Base-by-base conservation (phyloP, 495 filamentous ascomycete genomes). In the Penicillium malachiteum region DNA sequence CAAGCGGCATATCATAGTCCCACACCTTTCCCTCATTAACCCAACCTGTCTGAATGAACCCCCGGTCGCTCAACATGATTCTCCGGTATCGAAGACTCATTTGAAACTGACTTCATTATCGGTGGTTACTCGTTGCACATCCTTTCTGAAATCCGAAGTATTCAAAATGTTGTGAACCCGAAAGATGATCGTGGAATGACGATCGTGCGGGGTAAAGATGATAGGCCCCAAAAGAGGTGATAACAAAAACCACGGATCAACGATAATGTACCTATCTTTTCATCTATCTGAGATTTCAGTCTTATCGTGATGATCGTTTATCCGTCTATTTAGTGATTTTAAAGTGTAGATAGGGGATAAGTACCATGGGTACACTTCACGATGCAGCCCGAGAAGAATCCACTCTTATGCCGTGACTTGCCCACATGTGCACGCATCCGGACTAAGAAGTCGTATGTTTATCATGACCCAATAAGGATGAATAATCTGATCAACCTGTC, bases 121-220 rank as follows among this genome's bases (percentile, higher is more conserved):
- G 48, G 54, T 35, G 37, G 39, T n/a, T n/a, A 41, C 39, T 26
- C 34, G 34, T 53, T 26, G 51, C 42, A 54, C 41, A 49, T 49
- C 17, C 48, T 26, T 32, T 16, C 46, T 57, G 26, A 21, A 21
- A 42, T 17, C 14, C 44, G 33, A 37, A 31, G 9, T 44, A 55
- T 17, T 26, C 21, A 26, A 26, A 26, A 26, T 26, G 21, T 42
- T 51, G 30, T 43, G 50, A 52, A 52, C 21, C 12, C 40, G 26
- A 43, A n/a, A 45, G n/a, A 48, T 52, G 49, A 52, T 30, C 11
- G 30, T 34, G 54, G 49, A 55, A 65, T 55, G 63, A 54, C 47
- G 63, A 58, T 60, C 60, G 60, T 66, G 63, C 60, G 63, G 63
- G 63, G 63, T 60, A 53, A 13, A 43, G 42, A 52, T 52, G 44